Evolutionary conservation across 2,329 filamentous ascomycete genomes (phyloP).

Genomic region (Ascochyta clinopodiicola): DNA sequence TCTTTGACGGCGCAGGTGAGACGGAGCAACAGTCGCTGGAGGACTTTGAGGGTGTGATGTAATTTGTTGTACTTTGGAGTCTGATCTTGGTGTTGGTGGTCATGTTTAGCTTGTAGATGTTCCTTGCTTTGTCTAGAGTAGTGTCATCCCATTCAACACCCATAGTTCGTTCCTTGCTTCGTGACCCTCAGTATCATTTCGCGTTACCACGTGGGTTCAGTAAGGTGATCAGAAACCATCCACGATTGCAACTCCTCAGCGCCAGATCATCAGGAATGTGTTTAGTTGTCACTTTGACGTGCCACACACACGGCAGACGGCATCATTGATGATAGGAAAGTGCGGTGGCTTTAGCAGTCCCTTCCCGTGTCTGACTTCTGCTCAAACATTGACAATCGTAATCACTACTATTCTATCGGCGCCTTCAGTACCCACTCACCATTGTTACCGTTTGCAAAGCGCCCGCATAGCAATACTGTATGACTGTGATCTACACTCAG

Average conservation of each 20-base stretch:
- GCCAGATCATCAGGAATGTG: constrained; percentile 1
- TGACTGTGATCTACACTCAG: neutral
- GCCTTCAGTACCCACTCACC: neutral
- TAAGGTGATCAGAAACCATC: neutral
- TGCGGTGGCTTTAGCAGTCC: neutral
- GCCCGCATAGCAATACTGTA: neutral
- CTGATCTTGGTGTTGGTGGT: neutral
- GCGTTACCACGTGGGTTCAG: constrained; percentile 7
- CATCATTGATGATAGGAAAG: constrained; percentile 2
- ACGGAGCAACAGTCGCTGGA: constrained; percentile 17
- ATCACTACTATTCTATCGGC: neutral
- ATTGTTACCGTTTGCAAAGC: neutral
- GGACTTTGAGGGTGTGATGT: constrained; percentile 35
- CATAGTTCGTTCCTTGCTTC: constrained; percentile 4
- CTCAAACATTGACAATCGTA: neutral
- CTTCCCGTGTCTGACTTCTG: neutral
- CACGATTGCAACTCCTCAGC: neutral
- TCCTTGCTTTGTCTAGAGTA: constrained; percentile 3
- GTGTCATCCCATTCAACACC: neutral
- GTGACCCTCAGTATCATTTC: neutral
- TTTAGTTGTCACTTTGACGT: neutral
- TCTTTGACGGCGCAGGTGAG: constrained; percentile 23
- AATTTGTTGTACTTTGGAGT: neutral
- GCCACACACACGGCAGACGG: constrained; percentile 1
- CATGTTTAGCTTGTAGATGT: neutral